These are phyloP conservation scores for Kwoniella sp. DNA, from an alignment of 768 basidiomycete genomes.

Conservation along the genomic window DNA sequence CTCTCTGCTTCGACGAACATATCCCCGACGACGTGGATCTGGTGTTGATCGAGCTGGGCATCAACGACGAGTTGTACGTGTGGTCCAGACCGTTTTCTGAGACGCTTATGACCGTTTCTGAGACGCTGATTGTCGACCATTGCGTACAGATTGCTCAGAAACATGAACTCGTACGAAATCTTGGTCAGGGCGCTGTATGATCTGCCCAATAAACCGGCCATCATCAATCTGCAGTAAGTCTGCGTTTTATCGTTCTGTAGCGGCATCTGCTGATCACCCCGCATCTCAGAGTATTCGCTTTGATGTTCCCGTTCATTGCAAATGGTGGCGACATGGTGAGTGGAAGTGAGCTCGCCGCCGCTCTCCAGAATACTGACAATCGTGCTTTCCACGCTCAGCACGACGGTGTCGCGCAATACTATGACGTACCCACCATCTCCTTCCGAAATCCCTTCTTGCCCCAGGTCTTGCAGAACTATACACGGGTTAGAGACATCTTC, in stretches of 20 bases:
- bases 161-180: conserved; percentile 45
- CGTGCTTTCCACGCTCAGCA: conserved; percentile 29
- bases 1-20: conserved; percentile 53
- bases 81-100: background rate
- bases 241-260: background rate
- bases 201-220: conserved; percentile 45
- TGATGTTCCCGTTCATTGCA: conserved; percentile 25
- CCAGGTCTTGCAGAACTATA: conserved; percentile 33
- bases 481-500: conserved; percentile 32
- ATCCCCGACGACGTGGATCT: conserved; percentile 53
- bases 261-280: background rate
- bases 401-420: conserved; percentile 49
- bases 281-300: conserved; percentile 24
- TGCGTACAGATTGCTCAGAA: conserved; percentile 22
- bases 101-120: background rate
- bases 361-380: conserved; percentile 1
- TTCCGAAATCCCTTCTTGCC: conserved; percentile 49
- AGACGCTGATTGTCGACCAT: no score
- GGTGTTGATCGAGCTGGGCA: conserved; percentile 49
- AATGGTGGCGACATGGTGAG: conserved; percentile 32
- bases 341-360: background rate
- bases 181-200: conserved; percentile 44
- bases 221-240: conserved; percentile 50
- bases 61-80: conserved; percentile 43
- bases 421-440: conserved; percentile 51